Evolutionary conservation across 2,329 filamentous ascomycete species (phyloP).

Genomic region (Fusarium nygamai): DNA sequence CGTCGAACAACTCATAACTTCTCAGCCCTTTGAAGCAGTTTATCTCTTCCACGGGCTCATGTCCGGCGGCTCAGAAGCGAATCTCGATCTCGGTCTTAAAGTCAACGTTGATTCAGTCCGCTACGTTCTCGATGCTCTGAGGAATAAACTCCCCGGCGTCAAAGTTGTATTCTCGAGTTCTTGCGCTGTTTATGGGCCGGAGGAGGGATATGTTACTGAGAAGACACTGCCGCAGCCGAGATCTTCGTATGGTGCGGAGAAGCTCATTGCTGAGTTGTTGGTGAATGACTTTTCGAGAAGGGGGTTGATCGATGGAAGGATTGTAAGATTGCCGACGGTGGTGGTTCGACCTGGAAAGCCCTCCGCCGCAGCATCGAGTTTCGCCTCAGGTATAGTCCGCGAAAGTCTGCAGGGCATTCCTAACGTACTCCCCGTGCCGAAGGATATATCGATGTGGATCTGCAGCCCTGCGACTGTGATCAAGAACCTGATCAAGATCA

Average conservation of each 20-base stretch:
- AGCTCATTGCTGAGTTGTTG: conserved; percentile 66
- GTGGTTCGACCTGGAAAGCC: conserved; percentile 69
- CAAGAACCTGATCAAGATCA: conserved; percentile 58
- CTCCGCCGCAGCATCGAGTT: conserved; percentile 68
- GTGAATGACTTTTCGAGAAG: conserved; percentile 54
- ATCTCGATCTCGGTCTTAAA: conserved; percentile 62
- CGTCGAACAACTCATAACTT: conserved; percentile 44
- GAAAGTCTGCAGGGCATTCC: conserved; percentile 60
- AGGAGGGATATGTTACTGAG: conserved; percentile 28
- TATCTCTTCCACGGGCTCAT: conserved; percentile 73
- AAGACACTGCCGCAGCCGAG: conserved; percentile 54
- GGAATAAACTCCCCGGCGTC: conserved; percentile 56
- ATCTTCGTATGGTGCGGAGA: conserved; percentile 71
- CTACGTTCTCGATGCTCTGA: conserved; percentile 61
- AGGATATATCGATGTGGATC: conserved; percentile 60
- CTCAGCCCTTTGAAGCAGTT: conserved; percentile 53
- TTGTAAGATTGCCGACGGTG: conserved; percentile 68
- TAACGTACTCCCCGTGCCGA: conserved; percentile 58
- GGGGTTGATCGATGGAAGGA: conserved; percentile 65
- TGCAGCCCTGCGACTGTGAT: conserved; percentile 62
- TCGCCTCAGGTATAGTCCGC: conserved; percentile 69
- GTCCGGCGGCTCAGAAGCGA: conserved; percentile 69
- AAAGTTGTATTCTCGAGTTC: conserved; percentile 68
- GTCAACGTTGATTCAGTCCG: conserved; percentile 69
- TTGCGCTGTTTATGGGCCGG: conserved; percentile 66